Evolutionary conservation across 1,284 basidiomycete genomes (phyloP), one percentile per base, ranked within the genome.

Genomic region (Peniophora sp.): DNA sequence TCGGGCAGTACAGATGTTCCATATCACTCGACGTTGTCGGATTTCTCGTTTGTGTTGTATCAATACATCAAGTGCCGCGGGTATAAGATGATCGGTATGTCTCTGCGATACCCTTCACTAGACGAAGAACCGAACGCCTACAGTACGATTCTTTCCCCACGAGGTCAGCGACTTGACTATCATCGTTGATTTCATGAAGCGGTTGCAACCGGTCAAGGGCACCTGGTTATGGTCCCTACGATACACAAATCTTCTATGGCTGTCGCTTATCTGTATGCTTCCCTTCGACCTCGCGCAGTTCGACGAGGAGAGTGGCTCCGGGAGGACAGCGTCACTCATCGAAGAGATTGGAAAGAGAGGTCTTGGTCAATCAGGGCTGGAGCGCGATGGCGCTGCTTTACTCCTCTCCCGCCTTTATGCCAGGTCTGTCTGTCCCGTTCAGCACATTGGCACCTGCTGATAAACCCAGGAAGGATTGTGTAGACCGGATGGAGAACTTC

Each of bases 61-160:
- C 72, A 75, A 62, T 91, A 93, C 61, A 80, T 92, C 63, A 98
- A 95, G 65, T 88, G 86, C 44, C 78, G 97, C 54, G 96, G 97
- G 22, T 83, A 89, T 68, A 99, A 99, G 71, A 85, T 87, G 3
- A 88, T 97, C 67, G 83, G 94, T 96, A 58, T 68, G 87, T 81
- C 45, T 50, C 43, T 47, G 24, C 41, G 41, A 45, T 47, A 45
- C 42, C 22, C 15, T n/a, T n/a, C 22, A 11, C 12, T 47, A 23
- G 32, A 27, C 6, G 2, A 44, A 9, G 15, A n/a, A 15, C 18
- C 18, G n/a, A n/a, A 8, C n/a, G 52, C 46, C 11, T 44, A n/a
- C 57, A 95, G 93, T 85, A 51, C 85, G 88, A 55, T 93, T 90
- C 69, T 95, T 97, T 61, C 93, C 96, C 34, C 93, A 97, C 62